Evolutionary conservation across 2,329 filamentous ascomycete genomes (phyloP).

Genomic region (Ceratocystis albifundus): DNA sequence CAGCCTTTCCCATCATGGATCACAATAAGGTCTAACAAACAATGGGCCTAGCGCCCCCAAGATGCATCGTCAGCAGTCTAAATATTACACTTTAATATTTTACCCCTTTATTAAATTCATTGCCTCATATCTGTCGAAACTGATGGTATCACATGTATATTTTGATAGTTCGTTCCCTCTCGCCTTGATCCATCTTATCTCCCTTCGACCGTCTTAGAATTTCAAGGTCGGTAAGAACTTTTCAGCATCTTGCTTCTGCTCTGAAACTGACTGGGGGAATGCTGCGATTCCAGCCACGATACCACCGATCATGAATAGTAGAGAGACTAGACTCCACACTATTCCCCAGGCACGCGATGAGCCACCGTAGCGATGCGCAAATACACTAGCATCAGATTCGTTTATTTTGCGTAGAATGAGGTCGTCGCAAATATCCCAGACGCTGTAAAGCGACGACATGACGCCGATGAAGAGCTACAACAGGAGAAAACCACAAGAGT

Average conservation of each 20-base stretch:
- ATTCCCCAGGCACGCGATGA: conserved; percentile 73
- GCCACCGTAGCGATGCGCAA: conserved; percentile 65
- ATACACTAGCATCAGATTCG: conserved; percentile 65
- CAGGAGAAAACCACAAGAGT: background rate
- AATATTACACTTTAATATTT: background rate
- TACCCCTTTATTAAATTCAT: background rate
- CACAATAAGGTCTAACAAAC: background rate
- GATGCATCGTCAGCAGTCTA: background rate
- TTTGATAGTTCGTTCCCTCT: background rate
- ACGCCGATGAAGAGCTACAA: conserved; percentile 62
- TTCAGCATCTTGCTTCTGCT: conserved; percentile 59
- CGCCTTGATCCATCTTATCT: background rate
- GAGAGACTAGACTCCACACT: conserved; percentile 62
- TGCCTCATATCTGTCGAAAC: background rate
- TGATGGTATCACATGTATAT: conserved; percentile 9
- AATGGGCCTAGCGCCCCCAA: background rate
- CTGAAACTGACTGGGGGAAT: conserved; percentile 56
- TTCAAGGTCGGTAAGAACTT: conserved; percentile 45
- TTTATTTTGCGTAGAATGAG: conserved; percentile 71
- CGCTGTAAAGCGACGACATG: conserved; percentile 69
- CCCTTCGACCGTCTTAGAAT: background rate
- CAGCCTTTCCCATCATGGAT: background rate
- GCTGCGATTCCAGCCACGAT: conserved; percentile 68
- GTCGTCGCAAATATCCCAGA: conserved; percentile 79
- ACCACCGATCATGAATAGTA: conserved; percentile 58